Percentiles rank a stretch among this genome's conserved stretches.
Conservation (phyloP, 2,329 filamentous ascomycete species). For the Ophiostoma sp. region DNA sequence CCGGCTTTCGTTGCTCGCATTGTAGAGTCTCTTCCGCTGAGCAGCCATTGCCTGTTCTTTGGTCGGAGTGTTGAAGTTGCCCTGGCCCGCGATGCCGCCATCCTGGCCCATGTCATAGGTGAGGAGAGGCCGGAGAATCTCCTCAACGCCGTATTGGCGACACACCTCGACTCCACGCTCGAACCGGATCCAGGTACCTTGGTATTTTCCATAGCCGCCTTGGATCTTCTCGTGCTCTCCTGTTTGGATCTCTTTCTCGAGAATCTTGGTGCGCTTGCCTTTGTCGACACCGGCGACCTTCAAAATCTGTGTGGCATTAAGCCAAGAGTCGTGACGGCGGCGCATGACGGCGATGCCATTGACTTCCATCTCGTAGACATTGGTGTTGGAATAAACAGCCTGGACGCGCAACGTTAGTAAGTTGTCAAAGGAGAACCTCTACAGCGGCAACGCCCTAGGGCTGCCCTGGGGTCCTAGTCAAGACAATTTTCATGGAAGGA, state of each 20-base stretch:
- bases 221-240: slow-evolving; percentile 98
- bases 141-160: slow-evolving; percentile 74
- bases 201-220: slow-evolving; percentile 97
- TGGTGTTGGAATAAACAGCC: slow-evolving; percentile 92
- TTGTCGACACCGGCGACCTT: slow-evolving; percentile 98
- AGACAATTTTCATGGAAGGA: background rate
- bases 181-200: slow-evolving; percentile 98
- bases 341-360: slow-evolving; percentile 94
- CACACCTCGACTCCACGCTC: slow-evolving; percentile 91
- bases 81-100: slow-evolving; percentile 68
- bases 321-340: slow-evolving; percentile 88
- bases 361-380: slow-evolving; percentile 98
- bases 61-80: slow-evolving; percentile 86
- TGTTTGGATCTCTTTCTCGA: slow-evolving; percentile 95
- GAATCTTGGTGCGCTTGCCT: slow-evolving; percentile 93
- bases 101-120: slow-evolving; percentile 81
- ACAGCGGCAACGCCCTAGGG: background rate
- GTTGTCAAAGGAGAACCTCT: background rate
- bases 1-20: slow-evolving; percentile 67
- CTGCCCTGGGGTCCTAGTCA: background rate
- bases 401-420: background rate
- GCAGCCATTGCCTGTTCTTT: slow-evolving; percentile 99
- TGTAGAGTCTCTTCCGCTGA: slow-evolving; percentile 89
- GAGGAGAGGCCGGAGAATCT: slow-evolving; percentile 70
- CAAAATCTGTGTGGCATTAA: slow-evolving; percentile 97